Base-by-base conservation (phyloP, 805 yeast species). In the Metschnikowia drakensbergensis region DNA sequence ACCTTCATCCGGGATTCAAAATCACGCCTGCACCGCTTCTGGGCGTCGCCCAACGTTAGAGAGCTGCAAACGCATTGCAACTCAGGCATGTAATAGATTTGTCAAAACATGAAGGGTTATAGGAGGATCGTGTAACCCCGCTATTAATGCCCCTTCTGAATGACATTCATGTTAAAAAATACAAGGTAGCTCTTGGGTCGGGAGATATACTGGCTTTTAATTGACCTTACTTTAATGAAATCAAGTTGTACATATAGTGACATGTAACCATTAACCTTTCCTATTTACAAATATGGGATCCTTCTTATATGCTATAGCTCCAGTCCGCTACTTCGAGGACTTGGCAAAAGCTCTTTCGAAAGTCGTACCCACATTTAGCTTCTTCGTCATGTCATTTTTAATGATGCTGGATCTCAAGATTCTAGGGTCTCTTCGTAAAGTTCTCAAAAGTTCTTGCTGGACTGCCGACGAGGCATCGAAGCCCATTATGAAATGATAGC, bases 381-480 rank as follows among this genome's bases (percentile, higher is more conserved):
- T 69, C 53, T 75, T 72, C 31, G 67, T 69, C 54, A 80, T 76
- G 55, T 80, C 76, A 46, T 83, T 82, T 64, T 82, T 88, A 47
- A 86, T 76, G 33, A 91, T 76, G 49, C 81, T 79, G 23, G 92
- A 81, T 63, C 97, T 79, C 51, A 92, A 80, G 54, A 94, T 85
- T 70, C 98, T 84, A 28, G 98, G 97, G 66, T 92, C 99, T 51
- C 82, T 80, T 60, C 84, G 82, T 54, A 92, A 69, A 3, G 94
- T 82, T 69, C 96, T 79, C 54, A 83, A 69, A 49, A 94, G 81
- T 69, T 90, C 96, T 43, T 84, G 79, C 66, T 92, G 97, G 6
- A 88, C 97, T 33, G 85, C 82, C 11, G 92, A 78, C 39, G 94
- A 84, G 1, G 90, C 78, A 64, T 94, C 98, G 64, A 92, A 94